These are phyloP conservation scores for Ceratopteris richardii DNA, from an alignment of 75 land plant species.

Conservation along the genomic window DNA sequence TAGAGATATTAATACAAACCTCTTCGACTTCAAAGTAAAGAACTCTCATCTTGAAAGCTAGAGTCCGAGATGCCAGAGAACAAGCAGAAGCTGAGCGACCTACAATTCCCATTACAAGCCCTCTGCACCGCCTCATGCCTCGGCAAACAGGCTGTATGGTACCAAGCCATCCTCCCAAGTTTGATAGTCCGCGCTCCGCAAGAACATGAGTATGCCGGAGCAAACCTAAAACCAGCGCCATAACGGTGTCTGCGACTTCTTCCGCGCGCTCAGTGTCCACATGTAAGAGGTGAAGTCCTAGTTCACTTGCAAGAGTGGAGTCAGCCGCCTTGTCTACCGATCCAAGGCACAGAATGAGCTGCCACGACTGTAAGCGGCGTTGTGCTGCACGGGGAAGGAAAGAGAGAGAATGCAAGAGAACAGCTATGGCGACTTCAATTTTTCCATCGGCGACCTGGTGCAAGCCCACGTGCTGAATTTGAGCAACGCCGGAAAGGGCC, in stretches of 20 bases:
- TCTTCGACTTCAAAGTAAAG: conserved; percentile 75
- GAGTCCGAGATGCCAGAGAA: conserved; percentile 66
- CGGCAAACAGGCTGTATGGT: conserved; percentile 86
- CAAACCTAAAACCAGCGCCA: conserved; percentile 82
- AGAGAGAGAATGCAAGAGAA: conserved; percentile 81
- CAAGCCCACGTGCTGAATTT: conserved; percentile 73
- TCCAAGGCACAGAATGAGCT: conserved; percentile 85
- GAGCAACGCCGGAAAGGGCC: conserved; percentile 54
- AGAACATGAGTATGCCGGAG: conserved; percentile 78
- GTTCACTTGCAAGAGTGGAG: conserved; percentile 75
- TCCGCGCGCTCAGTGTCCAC: conserved; percentile 79
- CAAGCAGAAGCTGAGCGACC: conserved; percentile 85
- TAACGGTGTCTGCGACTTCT: conserved; percentile 92
- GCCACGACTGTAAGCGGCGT: conserved; percentile 86
- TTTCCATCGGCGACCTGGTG: conserved; percentile 56
- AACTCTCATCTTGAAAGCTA: conserved; percentile 89
- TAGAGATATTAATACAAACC: neutral
- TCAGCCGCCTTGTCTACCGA: conserved; percentile 82
- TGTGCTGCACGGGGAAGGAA: conserved; percentile 98
- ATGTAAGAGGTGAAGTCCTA: conserved; percentile 84
- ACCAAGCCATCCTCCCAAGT: conserved; percentile 85
- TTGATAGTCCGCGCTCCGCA: conserved; percentile 54
- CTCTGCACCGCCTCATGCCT: conserved; percentile 91
- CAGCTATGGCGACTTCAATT: conserved; percentile 87
- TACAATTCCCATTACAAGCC: conserved; percentile 85